These are phyloP conservation scores for Epichloe glyceriae DNA, from an alignment of 2,329 filamentous ascomycete genomes.

Conservation along the genomic window DNA sequence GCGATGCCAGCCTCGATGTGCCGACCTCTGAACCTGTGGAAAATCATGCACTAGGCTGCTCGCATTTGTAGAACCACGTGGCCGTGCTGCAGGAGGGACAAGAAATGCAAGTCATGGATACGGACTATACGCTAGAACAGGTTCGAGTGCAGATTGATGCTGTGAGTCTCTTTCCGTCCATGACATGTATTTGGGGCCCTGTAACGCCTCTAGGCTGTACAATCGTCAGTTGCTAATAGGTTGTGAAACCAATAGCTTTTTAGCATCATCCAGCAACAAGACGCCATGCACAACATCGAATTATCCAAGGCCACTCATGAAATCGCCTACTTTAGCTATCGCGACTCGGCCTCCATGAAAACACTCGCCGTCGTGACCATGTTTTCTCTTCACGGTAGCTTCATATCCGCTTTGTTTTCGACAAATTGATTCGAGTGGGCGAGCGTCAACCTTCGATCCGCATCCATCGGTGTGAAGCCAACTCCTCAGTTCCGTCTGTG, in stretches of 20 bases:
- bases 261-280: too few species aligned
- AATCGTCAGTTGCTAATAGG: too few species aligned
- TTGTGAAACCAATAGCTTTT: too few species aligned
- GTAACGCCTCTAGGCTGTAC: too few species aligned
- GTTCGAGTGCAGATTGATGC: constrained; percentile 25
- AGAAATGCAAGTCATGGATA: constrained; percentile 24
- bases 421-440: constrained; percentile 23
- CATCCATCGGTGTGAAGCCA: too few species aligned
- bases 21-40: background rate
- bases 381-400: constrained; percentile 30
- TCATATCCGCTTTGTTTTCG: constrained; percentile 29
- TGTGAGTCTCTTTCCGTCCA: constrained; percentile 16
- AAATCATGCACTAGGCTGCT: constrained; percentile 4
- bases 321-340: constrained; percentile 16
- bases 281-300: too few species aligned
- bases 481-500: too few species aligned
- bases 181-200: too few species aligned
- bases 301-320: too few species aligned
- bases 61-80: constrained; percentile 16
- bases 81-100: constrained; percentile 19
- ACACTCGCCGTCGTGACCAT: constrained; percentile 29
- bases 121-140: constrained; percentile 6
- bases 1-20: background rate
- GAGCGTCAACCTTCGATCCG: constrained; percentile 8
- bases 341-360: constrained; percentile 30